Conservation (phyloP, 352 stramenopile species). For the Phytopythium aichiense region DNA sequence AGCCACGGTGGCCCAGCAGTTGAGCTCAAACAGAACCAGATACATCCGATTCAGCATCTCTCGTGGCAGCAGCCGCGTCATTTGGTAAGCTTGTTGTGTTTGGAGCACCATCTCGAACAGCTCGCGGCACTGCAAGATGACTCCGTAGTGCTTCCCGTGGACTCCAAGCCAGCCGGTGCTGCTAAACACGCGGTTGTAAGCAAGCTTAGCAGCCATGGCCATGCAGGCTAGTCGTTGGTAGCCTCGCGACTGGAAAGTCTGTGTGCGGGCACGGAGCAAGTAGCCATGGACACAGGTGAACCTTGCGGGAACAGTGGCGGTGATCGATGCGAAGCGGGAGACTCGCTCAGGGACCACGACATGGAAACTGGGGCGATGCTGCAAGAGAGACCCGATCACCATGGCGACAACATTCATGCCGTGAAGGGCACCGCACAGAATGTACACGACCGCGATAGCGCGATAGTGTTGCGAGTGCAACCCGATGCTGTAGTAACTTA, state of each 20-base stretch:
- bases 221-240: neutral
- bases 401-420: conserved; percentile 14
- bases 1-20: conserved; percentile 21
- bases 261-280: neutral
- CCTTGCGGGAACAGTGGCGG: neutral
- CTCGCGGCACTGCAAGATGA: conserved; percentile 15
- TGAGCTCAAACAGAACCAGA: conserved; percentile 14
- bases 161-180: conserved; percentile 3
- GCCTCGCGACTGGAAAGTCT: neutral
- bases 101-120: conserved; percentile 24
- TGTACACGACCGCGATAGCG: conserved; percentile 11
- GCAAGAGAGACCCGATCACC: conserved; percentile 7
- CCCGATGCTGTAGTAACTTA: conserved; percentile 11
- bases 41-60: conserved; percentile 22
- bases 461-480: conserved; percentile 6
- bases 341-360: neutral
- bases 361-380: neutral
- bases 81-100: conserved; percentile 26
- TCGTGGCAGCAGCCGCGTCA: conserved; percentile 19
- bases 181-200: conserved; percentile 1
- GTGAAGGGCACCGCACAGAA: conserved; percentile 12
- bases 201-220: neutral
- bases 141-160: conserved; percentile 18
- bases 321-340: neutral
- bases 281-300: neutral